Percentiles rank a stretch among this genome's conserved stretches.
Evolutionary conservation across 352 stramenopile species (phyloP).

Genomic region (Phytophthora tentaculata): DNA sequence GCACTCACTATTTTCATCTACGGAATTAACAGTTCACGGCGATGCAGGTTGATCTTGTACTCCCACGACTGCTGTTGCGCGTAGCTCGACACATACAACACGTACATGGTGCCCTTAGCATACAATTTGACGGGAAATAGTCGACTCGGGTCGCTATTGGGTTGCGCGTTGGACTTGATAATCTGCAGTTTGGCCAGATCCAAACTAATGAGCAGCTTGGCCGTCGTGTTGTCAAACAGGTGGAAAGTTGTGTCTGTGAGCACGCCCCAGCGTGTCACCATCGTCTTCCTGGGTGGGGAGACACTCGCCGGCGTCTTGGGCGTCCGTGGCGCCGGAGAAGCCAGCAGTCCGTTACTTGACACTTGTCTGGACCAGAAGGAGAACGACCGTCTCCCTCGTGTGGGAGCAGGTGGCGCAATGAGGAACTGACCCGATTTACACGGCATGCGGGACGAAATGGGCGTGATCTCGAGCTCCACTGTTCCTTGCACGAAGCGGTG

Average conservation of each 20-base stretch:
- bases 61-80: constrained; percentile 82
- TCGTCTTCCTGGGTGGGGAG: constrained; percentile 54
- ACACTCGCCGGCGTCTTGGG: constrained; percentile 50
- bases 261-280: constrained; percentile 79
- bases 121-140: constrained; percentile 83
- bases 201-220: constrained; percentile 70
- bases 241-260: constrained; percentile 83
- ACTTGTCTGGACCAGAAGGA: constrained; percentile 72
- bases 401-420: constrained; percentile 54
- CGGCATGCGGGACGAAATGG: constrained; percentile 61
- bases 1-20: no score
- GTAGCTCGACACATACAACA: constrained; percentile 78
- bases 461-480: constrained; percentile 63
- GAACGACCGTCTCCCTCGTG: constrained; percentile 51
- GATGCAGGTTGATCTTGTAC: constrained; percentile 81
- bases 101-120: constrained; percentile 67
- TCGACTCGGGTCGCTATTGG: constrained; percentile 58
- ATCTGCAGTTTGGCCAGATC: constrained; percentile 85
- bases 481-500: constrained; percentile 71
- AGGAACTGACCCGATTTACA: constrained; percentile 84
- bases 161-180: constrained; percentile 55
- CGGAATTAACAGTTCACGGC: constrained; percentile 75
- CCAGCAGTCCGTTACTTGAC: constrained; percentile 39
- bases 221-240: constrained; percentile 79
- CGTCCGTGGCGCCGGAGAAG: constrained; percentile 49